phyloP scores from a whole-genome alignment of 169 alveolate genomes.

The Cryptosporidium tyzzeri region DNA sequence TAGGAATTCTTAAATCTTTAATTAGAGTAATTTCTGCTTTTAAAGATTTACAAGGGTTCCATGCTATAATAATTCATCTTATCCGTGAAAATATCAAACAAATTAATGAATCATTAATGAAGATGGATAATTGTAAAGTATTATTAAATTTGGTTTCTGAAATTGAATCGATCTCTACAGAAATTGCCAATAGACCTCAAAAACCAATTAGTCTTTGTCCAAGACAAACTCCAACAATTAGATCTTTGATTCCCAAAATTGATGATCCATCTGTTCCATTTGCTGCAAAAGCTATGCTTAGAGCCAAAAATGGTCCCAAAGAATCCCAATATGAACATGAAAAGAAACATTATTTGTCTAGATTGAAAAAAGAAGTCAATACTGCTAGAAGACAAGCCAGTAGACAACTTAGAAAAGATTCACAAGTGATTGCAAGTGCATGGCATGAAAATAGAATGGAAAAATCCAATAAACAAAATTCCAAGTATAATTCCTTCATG shows the following conservation, averaged over 20 bases:
- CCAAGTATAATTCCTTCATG: slow-evolving; percentile 61
- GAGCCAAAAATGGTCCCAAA: slow-evolving; percentile 18
- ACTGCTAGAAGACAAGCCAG: slow-evolving; percentile 72
- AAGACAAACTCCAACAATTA: slow-evolving; percentile 58
- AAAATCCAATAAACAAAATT: slow-evolving; percentile 2
- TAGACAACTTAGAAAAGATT: slow-evolving; percentile 69
- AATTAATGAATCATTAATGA: background rate
- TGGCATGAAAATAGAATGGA: slow-evolving; percentile 24
- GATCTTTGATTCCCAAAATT: slow-evolving; percentile 38
- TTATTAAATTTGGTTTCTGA: slow-evolving; percentile 1
- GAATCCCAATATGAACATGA: slow-evolving; percentile 62
- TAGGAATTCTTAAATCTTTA: slow-evolving; percentile 41
- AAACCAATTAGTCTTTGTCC: slow-evolving; percentile 50
- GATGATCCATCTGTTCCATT: slow-evolving; percentile 74
- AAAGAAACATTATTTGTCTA: slow-evolving; percentile 39
- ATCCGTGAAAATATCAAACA: slow-evolving; percentile 1
- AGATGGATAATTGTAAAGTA: background rate
- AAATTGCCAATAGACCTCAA: slow-evolving; percentile 14
- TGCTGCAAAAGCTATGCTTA: slow-evolving; percentile 64
- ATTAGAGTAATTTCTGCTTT: slow-evolving; percentile 13
- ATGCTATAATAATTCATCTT: slow-evolving; percentile 21
- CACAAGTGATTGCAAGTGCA: slow-evolving; percentile 37
- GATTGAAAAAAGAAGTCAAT: slow-evolving; percentile 51
- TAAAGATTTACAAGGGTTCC: slow-evolving; percentile 33
- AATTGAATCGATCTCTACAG: background rate